A percentile compares a stretch with the other conserved stretches of the same genome.
These are phyloP conservation scores for Barnettozyma sucrosica DNA, from an alignment of 805 yeast genomes.

Conservation along the genomic window DNA sequence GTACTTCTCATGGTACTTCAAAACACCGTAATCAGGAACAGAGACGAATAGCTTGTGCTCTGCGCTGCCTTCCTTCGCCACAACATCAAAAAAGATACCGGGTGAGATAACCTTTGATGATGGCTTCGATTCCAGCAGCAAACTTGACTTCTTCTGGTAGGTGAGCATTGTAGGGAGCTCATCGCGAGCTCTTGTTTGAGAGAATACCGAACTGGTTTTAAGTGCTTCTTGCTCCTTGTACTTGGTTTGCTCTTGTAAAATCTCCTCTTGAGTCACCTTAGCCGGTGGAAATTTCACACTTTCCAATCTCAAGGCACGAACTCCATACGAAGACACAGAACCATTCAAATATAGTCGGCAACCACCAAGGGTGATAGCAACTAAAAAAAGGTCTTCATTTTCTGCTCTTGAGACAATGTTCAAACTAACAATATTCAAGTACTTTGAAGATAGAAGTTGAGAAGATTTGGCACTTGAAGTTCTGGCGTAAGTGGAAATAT, in stretches of 20 bases:
- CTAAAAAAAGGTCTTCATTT: conserved; percentile 61
- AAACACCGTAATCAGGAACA: conserved; percentile 79
- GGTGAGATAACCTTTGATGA: conserved; percentile 68
- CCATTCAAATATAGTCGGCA: conserved; percentile 60
- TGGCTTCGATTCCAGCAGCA: conserved; percentile 50
- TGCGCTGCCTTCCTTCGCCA: conserved; percentile 25
- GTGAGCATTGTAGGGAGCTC: conserved; percentile 32
- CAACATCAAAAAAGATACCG: conserved; percentile 76
- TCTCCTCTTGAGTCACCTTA: conserved; percentile 32
- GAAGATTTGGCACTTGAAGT: conserved; percentile 44
- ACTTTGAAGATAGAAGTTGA: conserved; percentile 50
- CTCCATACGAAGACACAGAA: conserved; percentile 28
- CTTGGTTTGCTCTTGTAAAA: conserved; percentile 18
- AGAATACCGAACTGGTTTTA: conserved; percentile 28
- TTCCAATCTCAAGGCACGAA: conserved; percentile 38
- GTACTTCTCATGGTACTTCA: conserved; percentile 65
- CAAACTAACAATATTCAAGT: conserved; percentile 55
- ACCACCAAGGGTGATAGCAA: conserved; percentile 81
- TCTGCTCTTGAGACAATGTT: conserved; percentile 58
- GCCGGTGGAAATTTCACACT: conserved; percentile 67
- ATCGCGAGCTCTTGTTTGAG: conserved; percentile 13
- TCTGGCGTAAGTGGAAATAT: conserved; percentile 34
- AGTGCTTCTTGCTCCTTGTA: conserved; percentile 28
- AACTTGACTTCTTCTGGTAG: conserved; percentile 50
- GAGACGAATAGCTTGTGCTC: conserved; percentile 59